These are phyloP conservation scores for Pyrenophora teres DNA, from an alignment of 2,329 filamentous ascomycete genomes.

Conservation along the genomic window DNA sequence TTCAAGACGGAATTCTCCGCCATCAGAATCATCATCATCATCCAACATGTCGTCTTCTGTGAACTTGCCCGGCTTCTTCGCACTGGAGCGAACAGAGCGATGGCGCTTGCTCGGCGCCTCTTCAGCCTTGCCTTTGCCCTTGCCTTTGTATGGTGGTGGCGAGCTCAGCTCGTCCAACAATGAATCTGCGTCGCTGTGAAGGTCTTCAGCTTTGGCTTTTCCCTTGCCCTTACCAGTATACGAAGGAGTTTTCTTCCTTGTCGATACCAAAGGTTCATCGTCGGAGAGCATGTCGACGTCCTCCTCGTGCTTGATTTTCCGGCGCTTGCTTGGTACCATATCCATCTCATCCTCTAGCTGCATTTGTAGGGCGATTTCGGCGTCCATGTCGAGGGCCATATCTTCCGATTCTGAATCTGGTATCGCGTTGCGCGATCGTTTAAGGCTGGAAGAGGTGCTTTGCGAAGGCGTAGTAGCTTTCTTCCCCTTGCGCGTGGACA, in stretches of 20 bases:
- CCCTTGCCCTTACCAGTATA: constrained; percentile 27
- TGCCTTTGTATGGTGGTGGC: constrained; percentile 26
- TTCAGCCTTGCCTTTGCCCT: constrained; percentile 31
- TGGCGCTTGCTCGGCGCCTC: constrained; percentile 16
- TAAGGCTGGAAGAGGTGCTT: constrained; percentile 27
- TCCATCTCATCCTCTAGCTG: constrained; percentile 61
- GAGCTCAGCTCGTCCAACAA: constrained; percentile 6
- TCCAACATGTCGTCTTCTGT: constrained; percentile 24
- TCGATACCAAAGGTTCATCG: constrained; percentile 12
- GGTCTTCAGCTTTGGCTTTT: constrained; percentile 16
- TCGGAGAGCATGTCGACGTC: constrained; percentile 30
- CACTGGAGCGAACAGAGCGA: constrained; percentile 28
- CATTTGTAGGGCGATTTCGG: constrained; percentile 60
- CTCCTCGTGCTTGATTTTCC: constrained; percentile 27
- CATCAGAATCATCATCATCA: constrained; percentile 32
- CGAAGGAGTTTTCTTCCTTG: constrained; percentile 10
- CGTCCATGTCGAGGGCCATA: constrained; percentile 51
- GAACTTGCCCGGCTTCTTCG: constrained; percentile 21
- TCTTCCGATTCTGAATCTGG: constrained; percentile 37
- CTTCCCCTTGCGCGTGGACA: constrained; percentile 30
- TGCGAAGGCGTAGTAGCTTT: constrained; percentile 21
- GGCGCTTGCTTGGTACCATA: constrained; percentile 45
- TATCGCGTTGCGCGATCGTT: constrained; percentile 30
- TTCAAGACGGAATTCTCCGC: constrained; percentile 35
- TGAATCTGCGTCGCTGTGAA: constrained; percentile 9